Conservation (phyloP, 2,329 filamentous ascomycete species). For the Scedosporium dehoogii region DNA sequence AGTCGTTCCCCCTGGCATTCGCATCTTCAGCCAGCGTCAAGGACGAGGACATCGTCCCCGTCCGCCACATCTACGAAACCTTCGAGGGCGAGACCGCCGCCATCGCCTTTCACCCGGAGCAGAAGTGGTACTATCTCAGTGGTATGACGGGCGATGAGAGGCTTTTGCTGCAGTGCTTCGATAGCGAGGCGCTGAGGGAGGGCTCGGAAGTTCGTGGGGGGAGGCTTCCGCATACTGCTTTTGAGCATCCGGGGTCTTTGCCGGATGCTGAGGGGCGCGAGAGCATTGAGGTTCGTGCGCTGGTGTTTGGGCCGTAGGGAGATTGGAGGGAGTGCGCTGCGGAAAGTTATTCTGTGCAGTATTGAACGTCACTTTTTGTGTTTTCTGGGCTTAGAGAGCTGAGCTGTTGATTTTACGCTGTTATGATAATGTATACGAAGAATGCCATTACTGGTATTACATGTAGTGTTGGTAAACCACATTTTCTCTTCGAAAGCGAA, state of each 20-base stretch:
- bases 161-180: constrained; percentile 70
- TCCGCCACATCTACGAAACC: constrained; percentile 64
- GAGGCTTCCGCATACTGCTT: constrained; percentile 64
- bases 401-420: too few relatives aligned
- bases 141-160: constrained; percentile 66
- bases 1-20: constrained; percentile 58
- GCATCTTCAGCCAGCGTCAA: constrained; percentile 53
- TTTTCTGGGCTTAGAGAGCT: too few relatives aligned
- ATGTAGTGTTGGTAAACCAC: too few relatives aligned
- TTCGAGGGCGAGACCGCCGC: constrained; percentile 66
- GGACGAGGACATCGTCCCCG: constrained; percentile 56
- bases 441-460: too few relatives aligned
- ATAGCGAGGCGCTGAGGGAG: constrained; percentile 47
- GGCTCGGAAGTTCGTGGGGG: constrained; percentile 41
- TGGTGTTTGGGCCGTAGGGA: constrained; percentile 66
- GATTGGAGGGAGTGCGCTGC: neutral
- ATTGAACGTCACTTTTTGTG: neutral
- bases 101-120: constrained; percentile 49
- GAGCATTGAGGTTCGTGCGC: constrained; percentile 80
- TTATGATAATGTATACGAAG: too few relatives aligned
- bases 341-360: neutral
- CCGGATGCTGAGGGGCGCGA: constrained; percentile 62
- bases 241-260: constrained; percentile 63
- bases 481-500: too few relatives aligned
- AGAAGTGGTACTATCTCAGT: constrained; percentile 72